Conservation (phyloP, 1,139 yeast genomes). For the Schizosaccharomyces versatilis region DNA sequence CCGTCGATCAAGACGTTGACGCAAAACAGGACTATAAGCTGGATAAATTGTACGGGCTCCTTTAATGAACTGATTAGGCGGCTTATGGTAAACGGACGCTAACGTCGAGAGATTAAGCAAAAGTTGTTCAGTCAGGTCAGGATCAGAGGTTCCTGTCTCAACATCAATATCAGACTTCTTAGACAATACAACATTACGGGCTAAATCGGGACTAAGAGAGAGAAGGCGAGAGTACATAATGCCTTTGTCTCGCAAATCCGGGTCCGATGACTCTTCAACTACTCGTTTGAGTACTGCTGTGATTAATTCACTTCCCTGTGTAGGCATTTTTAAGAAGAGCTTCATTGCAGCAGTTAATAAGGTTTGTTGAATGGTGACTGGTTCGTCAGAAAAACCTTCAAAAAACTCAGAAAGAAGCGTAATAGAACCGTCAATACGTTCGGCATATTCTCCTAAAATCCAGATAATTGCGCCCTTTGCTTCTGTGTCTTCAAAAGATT, state of each 20-base stretch:
- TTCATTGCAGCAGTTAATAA: conserved; percentile 62
- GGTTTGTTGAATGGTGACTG: conserved; percentile 52
- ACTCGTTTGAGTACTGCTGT: conserved; percentile 58
- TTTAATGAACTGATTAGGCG: conserved; percentile 23
- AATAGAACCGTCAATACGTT: conserved; percentile 36
- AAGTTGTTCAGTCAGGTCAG: conserved; percentile 43
- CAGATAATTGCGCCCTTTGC: conserved; percentile 63
- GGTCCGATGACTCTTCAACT: conserved; percentile 61
- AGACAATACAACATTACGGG: conserved; percentile 33
- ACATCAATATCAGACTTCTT: conserved; percentile 51
- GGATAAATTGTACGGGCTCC: not conserved
- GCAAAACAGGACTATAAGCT: not conserved
- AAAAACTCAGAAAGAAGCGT: conserved; percentile 29
- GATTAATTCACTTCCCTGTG: conserved; percentile 28
- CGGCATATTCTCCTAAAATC: conserved; percentile 76
- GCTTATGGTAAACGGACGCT: conserved; percentile 76
- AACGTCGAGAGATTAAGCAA: conserved; percentile 61
- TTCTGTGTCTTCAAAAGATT: conserved; percentile 37
- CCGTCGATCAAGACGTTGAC: not conserved
- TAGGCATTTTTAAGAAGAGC: conserved; percentile 33
- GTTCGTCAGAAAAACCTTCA: conserved; percentile 47
- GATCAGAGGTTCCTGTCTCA: conserved; percentile 41
- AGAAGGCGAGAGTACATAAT: conserved; percentile 84
- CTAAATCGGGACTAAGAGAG: conserved; percentile 33
- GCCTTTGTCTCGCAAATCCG: conserved; percentile 87